Base-by-base conservation (phyloP, 2,329 filamentous ascomycete species). In the Exophiala sp. region DNA sequence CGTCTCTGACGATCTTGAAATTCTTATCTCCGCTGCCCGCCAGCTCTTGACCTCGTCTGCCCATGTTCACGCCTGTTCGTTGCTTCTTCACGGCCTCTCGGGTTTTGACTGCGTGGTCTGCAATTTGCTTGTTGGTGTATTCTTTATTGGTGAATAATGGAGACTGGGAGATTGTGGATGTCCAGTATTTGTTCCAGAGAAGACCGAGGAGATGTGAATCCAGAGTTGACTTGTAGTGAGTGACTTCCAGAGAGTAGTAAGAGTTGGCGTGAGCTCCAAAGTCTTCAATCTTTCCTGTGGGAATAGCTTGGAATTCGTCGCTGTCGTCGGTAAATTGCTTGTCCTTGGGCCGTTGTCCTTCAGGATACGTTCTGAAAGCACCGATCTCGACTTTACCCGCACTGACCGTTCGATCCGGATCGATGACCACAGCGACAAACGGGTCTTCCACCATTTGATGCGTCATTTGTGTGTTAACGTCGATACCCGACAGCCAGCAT, bases 111-210 rank as follows among this genome's bases (percentile, higher is more conserved):
- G 87, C 87, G 40, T 97, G 78, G 70, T 99, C 94, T 45, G 86
- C 77, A 73, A 99, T 94, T 72, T 96, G 91, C 71, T 91, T 94
- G 65, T 87, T 95, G 48, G 86, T 87, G 68, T 91, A 99, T 64
- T 96, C 92, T 59, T 91, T 88, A 67, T 96, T 97, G 52, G 89
- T 91, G 65, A 95, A 86, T 3, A 96, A 80, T 18, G 92, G 91
- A 63, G 85, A 94, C 65, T 95, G 89, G 32, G 90, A 95, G 16
- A 99, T 81, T 5, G 94, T 99, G 67, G 95, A 89, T 33, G 96
- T 91, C 94, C 91, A 96, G 78, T 99, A 99, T 72, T 97, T 97
- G 77, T 96, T 96, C 94, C 94, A 97, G 29, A 99, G 78, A 47
- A 90, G 81, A 66, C 95, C 89, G 4, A 99, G 78, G 20, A 99